Base-by-base conservation (phyloP, 352 stramenopile genomes). In the Pelagophyceae sp. region DNA sequence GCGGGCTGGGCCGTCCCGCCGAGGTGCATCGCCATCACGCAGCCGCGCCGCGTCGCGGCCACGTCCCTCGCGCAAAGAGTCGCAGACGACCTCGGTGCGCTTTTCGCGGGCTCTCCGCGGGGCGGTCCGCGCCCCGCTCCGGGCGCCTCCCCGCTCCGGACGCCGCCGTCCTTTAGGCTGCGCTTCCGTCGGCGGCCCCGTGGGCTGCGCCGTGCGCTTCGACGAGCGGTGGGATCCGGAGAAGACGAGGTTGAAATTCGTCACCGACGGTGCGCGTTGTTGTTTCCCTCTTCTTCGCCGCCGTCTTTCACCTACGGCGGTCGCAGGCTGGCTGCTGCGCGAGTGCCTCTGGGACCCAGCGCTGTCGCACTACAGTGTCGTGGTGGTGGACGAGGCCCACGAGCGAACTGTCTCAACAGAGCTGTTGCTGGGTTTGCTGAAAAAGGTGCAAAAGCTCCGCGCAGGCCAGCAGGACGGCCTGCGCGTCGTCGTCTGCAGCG, bases 131-230 rank as follows among this genome's bases (percentile, higher is more conserved):
- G 38, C 61, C 70, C 15, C 20, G 15, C 5, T 35, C 70, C n/a
- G 27, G 45, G 11, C 45, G 45, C 23, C 45, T 54, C 45, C 23
- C 45, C 45, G 45, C 23, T 54, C 45, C 11, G 45, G 11, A 23
- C 11, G 23, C 23, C 23, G 11, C 23, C 45, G 45, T 54, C 45
- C 11, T 54, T 54, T 54, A 54, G 45, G 51, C 58, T 76, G 45
- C 51, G 45, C 75, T 45, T 23, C 17, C 27, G 65, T 63, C 15
- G 38, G 33, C 2, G 32, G 27, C 6, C 20, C 37, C 38, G 93
- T 98, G 33, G 93, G 93, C 50, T 97, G 97, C 81, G 93, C 88
- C 32, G 91, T 97, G 38, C 91, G 94, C 1, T 98, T 98, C 80
- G 93, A 96, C 83, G 91, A 92, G 76, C 89, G 84, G 37, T 92